These are phyloP conservation scores for Spinellus fusiger DNA, from an alignment of 192 early-diverging fungal genomes.

Conservation along the genomic window DNA sequence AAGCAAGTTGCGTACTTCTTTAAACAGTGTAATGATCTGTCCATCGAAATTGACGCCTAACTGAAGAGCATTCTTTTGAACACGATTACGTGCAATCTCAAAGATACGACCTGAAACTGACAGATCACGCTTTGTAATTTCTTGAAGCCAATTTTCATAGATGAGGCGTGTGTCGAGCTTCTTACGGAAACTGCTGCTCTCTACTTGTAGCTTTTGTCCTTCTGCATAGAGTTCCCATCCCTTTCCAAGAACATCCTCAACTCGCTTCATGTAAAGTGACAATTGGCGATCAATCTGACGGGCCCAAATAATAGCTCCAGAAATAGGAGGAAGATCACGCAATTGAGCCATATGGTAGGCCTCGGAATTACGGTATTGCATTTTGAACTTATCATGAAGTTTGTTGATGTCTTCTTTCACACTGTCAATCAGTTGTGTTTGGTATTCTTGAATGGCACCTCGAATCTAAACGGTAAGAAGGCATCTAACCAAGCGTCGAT, in stretches of 20 bases:
- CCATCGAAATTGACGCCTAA: constrained; percentile 92
- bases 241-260: constrained; percentile 96
- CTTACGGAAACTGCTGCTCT: constrained; percentile 84
- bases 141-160: constrained; percentile 87
- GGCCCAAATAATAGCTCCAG: constrained; percentile 95
- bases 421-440: constrained; percentile 93
- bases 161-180: constrained; percentile 91
- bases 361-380: constrained; percentile 84
- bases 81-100: constrained; percentile 76
- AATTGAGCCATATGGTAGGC: constrained; percentile 85
- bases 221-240: constrained; percentile 97
- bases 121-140: constrained; percentile 77
- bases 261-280: constrained; percentile 90
- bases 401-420: constrained; percentile 98
- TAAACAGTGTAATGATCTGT: constrained; percentile 94
- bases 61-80: constrained; percentile 63
- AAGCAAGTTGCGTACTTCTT: constrained; percentile 96
- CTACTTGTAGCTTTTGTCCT: constrained; percentile 86
- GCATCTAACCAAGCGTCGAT: not conserved
- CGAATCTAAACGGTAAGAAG: constrained; percentile 61
- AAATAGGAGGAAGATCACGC: constrained; percentile 89
- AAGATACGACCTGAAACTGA: constrained; percentile 87
- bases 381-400: constrained; percentile 94
- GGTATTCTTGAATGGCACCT: constrained; percentile 99
- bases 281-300: constrained; percentile 97